Evolutionary conservation across 108 stramenopile genomes (phyloP), one percentile per base, ranked within the genome.

Genomic region (Fistulifera solaris): DNA sequence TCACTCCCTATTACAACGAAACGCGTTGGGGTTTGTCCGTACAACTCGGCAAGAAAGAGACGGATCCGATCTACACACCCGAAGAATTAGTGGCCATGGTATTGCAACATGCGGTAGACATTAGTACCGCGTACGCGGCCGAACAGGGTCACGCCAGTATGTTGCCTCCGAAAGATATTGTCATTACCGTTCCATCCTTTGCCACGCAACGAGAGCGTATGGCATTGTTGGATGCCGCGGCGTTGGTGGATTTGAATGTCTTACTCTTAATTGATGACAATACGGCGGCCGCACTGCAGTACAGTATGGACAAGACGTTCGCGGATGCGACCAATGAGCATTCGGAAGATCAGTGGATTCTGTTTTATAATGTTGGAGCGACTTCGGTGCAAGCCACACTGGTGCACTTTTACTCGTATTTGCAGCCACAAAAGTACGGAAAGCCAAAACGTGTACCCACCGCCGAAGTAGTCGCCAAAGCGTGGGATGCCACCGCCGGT

Each of bases 281-380:
- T 64, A 94, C 96, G 6, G 99, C 99, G 14, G 94, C 97, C 8
- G 98, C 96, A 8, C 63, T 99, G 15, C 95, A 98, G 59, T 98
- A 85, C 69, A 96, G 87, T 10, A 94, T 98, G 76, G 96, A 98
- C 70, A 83, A 94, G 43, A 71, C 83, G 26, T 81, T 77, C 28
- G 94, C 93, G 24, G 81, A 90, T 44, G 73, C 70, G 1, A 35
- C 31, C 31, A 35, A 35, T 8, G 31, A 35, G 31, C 31, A 35
- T 6, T 35, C 31, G 31, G 31, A 35, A 35, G 69, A 67, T n/a
- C 57, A 88, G 59, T 75, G 67, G 35, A 75, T 95, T 35, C 62
- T 99, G 35, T 96, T 98, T 70, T 99, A 98, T 89, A 98, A 99
- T 81, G 80, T 98, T 81, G 99, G 99, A 38, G 93, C 93, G 7